phyloP scores from a whole-genome alignment of 2,329 filamentous ascomycete genomes.

The Ophiognomonia clavigignenti-juglandacearum region DNA sequence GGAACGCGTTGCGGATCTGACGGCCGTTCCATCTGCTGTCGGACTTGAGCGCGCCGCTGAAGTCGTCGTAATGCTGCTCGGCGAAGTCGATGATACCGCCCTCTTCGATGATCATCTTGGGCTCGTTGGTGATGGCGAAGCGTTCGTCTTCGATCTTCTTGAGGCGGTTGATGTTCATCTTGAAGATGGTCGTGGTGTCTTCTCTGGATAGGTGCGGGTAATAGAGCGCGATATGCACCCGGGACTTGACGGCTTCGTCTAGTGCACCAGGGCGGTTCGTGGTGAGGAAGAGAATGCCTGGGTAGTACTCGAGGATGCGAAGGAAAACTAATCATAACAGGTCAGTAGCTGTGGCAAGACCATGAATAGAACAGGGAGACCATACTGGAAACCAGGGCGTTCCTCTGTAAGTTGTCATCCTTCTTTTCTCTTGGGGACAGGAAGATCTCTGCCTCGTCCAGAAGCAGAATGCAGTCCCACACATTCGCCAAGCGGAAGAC shows the following conservation, averaged over 20 bases:
- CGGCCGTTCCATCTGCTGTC: conserved; percentile 28
- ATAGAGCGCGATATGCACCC: conserved; percentile 9
- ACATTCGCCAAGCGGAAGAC: conserved; percentile 23
- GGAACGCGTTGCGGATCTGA: conserved; percentile 31
- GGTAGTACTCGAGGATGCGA: conserved; percentile 19
- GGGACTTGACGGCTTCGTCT: conserved; percentile 20
- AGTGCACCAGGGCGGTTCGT: conserved; percentile 19
- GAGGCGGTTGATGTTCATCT: background rate
- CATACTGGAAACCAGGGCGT: conserved; percentile 22
- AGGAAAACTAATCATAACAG: conserved; percentile 20
- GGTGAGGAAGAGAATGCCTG: conserved; percentile 20
- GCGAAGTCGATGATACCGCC: conserved; percentile 8
- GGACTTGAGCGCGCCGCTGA: conserved; percentile 5
- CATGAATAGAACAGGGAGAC: background rate
- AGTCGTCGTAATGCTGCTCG: conserved; percentile 1
- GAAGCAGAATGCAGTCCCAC: conserved; percentile 37
- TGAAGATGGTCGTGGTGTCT: background rate
- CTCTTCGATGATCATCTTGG: background rate
- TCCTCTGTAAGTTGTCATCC: conserved; percentile 23
- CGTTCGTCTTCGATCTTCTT: background rate
- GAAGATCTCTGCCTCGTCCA: conserved; percentile 39
- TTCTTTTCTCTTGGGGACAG: conserved; percentile 22
- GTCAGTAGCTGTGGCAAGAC: too few species aligned
- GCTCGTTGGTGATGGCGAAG: background rate
- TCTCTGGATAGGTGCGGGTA: background rate